Evolutionary conservation across 495 filamentous ascomycete genomes (phyloP).

Genomic region (Pyrenopolyporus hunteri): DNA sequence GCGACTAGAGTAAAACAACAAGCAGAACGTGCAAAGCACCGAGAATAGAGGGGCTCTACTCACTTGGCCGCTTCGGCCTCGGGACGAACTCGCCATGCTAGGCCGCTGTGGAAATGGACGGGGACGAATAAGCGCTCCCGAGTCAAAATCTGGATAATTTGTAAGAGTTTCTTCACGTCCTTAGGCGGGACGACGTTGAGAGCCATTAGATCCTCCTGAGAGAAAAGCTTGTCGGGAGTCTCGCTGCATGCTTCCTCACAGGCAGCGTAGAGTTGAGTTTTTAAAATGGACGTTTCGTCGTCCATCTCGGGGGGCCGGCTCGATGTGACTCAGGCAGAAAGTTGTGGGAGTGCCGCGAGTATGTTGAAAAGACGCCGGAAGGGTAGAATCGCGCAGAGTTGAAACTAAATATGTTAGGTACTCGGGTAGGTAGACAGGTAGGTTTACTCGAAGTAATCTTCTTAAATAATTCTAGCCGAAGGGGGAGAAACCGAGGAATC

Average conservation of each 20-base stretch:
- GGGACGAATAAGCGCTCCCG: constrained; percentile 72
- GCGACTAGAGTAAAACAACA: not conserved
- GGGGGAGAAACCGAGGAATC: too few species aligned
- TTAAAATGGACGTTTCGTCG: constrained; percentile 32
- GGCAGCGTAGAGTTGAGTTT: constrained; percentile 37
- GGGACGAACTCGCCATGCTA: constrained; percentile 71
- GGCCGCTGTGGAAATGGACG: constrained; percentile 56
- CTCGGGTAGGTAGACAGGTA: too few species aligned
- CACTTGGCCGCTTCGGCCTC: constrained; percentile 76
- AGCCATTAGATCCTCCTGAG: constrained; percentile 69
- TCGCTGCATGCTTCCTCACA: constrained; percentile 40
- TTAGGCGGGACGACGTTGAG: constrained; percentile 65
- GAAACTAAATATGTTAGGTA: too few species aligned
- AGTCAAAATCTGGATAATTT: constrained; percentile 65
- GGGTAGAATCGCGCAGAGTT: constrained; percentile 30
- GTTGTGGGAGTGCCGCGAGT: not conserved
- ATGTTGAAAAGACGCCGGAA: not conserved
- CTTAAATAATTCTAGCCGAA: too few species aligned
- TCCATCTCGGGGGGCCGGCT: constrained; percentile 29
- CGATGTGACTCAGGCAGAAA: constrained; percentile 11
- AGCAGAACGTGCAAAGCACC: not conserved
- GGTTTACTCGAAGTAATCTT: too few species aligned
- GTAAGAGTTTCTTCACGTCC: constrained; percentile 62
- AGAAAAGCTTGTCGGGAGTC: constrained; percentile 61
- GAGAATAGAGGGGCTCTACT: constrained; percentile 13